These are phyloP conservation scores for Juglanconis oblonga DNA, from an alignment of 2,329 filamentous ascomycete genomes.

Conservation along the genomic window DNA sequence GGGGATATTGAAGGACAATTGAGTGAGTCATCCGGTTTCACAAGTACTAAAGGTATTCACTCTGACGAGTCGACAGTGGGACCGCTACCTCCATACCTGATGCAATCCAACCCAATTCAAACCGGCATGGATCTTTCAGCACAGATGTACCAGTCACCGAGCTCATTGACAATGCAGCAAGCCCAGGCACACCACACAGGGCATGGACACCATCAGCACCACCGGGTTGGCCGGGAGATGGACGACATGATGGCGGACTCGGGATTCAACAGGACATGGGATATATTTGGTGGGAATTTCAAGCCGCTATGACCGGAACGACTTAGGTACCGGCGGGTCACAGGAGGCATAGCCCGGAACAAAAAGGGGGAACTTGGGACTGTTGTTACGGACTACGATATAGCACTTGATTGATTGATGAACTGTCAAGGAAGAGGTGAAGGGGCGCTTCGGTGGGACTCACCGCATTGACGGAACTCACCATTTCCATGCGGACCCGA, in stretches of 20 bases:
- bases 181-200: conserved; percentile 27
- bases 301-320: conserved; percentile 8
- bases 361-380: no score
- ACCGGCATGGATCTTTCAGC: conserved; percentile 39
- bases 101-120: conserved; percentile 46
- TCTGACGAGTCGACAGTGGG: conserved; percentile 38
- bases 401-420: not conserved
- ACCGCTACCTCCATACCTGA: conserved; percentile 68
- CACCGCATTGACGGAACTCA: no score
- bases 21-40: conserved; percentile 24
- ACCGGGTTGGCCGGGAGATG: conserved; percentile 38
- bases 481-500: no score
- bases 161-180: conserved; percentile 39
- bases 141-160: conserved; percentile 43
- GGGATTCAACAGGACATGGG: conserved; percentile 44
- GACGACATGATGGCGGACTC: conserved; percentile 50
- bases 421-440: not conserved
- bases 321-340: not conserved
- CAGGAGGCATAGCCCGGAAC: not conserved
- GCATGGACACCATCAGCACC: conserved; percentile 31
- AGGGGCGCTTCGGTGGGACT: no score
- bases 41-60: not conserved
- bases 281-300: conserved; percentile 37
- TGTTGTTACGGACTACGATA: no score
- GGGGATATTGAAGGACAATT: conserved; percentile 73